Percentiles rank a stretch among this genome's conserved stretches.
Conservation (phyloP, 1,284 basidiomycete species). For the Tilletia setariae region DNA sequence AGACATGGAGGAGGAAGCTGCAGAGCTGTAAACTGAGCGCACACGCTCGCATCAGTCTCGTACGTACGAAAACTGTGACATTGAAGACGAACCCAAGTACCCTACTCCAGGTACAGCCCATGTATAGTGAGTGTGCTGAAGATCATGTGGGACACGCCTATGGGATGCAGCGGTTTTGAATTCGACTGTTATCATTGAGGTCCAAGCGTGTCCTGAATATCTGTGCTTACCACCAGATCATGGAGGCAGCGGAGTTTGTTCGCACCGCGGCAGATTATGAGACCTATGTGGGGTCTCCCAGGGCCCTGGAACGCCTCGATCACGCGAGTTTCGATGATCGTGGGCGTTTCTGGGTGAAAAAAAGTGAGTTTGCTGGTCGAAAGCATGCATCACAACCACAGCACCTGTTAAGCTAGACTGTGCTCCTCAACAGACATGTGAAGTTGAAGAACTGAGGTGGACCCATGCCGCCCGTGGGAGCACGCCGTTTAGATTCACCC, state of each 20-base stretch:
- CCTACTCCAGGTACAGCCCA: background rate
- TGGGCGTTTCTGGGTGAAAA: background rate
- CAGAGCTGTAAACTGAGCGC: background rate
- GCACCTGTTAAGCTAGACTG: background rate
- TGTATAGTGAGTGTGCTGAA: background rate
- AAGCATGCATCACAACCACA: background rate
- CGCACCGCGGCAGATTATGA: background rate
- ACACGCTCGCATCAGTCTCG: background rate
- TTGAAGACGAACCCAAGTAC: background rate
- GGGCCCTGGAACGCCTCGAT: background rate
- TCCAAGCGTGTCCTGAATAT: too few relatives aligned
- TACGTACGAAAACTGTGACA: background rate
- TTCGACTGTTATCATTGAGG: background rate
- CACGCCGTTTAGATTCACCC: background rate
- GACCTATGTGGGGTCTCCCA: background rate
- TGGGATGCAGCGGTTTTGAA: background rate
- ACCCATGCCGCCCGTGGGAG: background rate
- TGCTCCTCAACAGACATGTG: background rate
- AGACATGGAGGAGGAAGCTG: too few relatives aligned
- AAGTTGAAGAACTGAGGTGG: background rate
- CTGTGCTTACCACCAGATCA: background rate
- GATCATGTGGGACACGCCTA: background rate
- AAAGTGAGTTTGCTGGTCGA: background rate
- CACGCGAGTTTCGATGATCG: background rate
- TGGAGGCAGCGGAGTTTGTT: background rate